Percentiles rank a stretch among this genome's conserved stretches.
Conservation (phyloP, 768 basidiomycete species). For the Rhodotorula diobovata region DNA sequence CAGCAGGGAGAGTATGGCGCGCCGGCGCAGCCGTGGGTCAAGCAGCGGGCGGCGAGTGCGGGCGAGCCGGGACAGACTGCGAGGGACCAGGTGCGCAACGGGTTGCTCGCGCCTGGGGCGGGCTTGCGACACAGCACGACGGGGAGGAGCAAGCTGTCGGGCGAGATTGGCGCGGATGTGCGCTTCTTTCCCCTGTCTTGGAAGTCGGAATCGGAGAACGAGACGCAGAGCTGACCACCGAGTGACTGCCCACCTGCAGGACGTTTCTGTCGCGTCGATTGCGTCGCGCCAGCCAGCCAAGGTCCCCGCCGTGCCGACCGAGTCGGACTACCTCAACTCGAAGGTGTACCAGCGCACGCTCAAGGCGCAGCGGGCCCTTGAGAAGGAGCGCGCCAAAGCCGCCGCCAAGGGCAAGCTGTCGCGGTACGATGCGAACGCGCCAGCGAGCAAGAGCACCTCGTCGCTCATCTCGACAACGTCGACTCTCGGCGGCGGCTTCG, state of each 20-base stretch:
- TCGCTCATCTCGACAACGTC: conserved; percentile 3
- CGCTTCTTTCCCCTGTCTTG: neutral
- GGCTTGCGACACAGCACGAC: neutral
- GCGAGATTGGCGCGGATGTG: conserved; percentile 32
- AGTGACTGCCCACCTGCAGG: neutral
- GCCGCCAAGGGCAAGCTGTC: conserved; percentile 31
- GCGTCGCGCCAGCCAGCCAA: neutral
- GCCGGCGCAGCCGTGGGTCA: conserved; percentile 14
- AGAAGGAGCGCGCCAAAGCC: conserved; percentile 36
- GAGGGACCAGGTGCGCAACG: conserved; percentile 22
- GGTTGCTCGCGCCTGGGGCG: conserved; percentile 2
- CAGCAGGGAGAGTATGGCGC: neutral
- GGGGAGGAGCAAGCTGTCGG: conserved; percentile 34
- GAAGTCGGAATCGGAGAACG: neutral
- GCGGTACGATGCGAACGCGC: conserved; percentile 20
- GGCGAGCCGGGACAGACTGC: neutral
- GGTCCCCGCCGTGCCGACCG: conserved; percentile 15
- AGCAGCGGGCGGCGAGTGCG: conserved; percentile 14
- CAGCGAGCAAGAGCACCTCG: conserved; percentile 16
- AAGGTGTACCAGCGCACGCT: conserved; percentile 37
- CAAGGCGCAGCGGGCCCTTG: conserved; percentile 38
- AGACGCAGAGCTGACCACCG: neutral
- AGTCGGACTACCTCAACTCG: conserved; percentile 34
- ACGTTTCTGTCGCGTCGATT: conserved; percentile 7
- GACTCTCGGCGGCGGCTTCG: neutral